These are phyloP conservation scores for Yamadazyma kanchanaburiensis DNA, from an alignment of 1,139 yeast genomes.

Conservation along the genomic window DNA sequence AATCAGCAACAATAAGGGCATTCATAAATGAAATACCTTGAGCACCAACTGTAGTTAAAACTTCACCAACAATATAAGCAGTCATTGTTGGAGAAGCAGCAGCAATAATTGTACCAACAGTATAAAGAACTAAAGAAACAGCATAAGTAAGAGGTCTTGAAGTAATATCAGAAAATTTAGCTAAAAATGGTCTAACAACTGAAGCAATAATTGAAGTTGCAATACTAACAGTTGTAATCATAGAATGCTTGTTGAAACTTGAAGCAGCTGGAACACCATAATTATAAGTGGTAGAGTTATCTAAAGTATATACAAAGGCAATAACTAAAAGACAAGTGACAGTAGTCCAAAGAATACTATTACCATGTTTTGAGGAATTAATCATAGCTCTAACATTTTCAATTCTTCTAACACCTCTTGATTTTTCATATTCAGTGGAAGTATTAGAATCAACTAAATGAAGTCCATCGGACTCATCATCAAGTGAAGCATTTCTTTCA, in stretches of 20 bases:
- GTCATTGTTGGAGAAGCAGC: slow-evolving; percentile 23
- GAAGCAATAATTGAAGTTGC: slow-evolving; percentile 25
- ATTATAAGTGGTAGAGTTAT: slow-evolving; percentile 30
- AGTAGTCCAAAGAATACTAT: slow-evolving; percentile 6
- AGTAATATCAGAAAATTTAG: slow-evolving; percentile 28
- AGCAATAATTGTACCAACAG: slow-evolving; percentile 25
- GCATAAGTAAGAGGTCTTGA: slow-evolving; percentile 25
- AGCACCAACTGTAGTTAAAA: slow-evolving; percentile 24
- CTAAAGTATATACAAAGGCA: slow-evolving; percentile 35
- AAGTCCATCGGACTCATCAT: slow-evolving; percentile 2
- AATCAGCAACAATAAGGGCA: slow-evolving; percentile 23
- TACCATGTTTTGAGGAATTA: slow-evolving; percentile 12
- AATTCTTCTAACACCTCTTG: slow-evolving; percentile 26
- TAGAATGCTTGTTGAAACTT: slow-evolving; percentile 26
- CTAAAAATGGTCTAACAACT: slow-evolving; percentile 23
- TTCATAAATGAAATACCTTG: slow-evolving; percentile 18
- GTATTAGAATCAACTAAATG: slow-evolving; percentile 6
- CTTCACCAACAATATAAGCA: slow-evolving; percentile 28
- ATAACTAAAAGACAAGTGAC: slow-evolving; percentile 25
- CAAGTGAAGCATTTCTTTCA: not conserved
- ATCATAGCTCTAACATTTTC: slow-evolving; percentile 23
- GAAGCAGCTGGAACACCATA: slow-evolving; percentile 30
- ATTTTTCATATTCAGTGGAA: slow-evolving; percentile 5
- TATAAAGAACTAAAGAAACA: slow-evolving; percentile 17
- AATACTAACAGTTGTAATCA: slow-evolving; percentile 26